phyloP scores from a whole-genome alignment of 2,329 filamentous ascomycete genomes.

The Thyridium curvatum region DNA sequence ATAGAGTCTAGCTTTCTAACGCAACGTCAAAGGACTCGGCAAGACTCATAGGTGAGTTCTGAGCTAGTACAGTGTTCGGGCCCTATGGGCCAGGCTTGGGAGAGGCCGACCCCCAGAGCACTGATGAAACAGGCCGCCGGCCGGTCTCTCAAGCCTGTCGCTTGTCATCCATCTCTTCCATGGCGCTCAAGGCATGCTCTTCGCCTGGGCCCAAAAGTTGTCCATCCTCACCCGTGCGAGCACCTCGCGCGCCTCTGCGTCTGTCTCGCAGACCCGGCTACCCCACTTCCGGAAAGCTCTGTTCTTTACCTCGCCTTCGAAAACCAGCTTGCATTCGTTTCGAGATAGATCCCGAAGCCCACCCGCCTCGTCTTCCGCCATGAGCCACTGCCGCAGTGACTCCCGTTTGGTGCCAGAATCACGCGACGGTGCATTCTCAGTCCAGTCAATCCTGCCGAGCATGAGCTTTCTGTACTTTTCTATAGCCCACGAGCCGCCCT shows the following conservation, averaged over 20 bases:
- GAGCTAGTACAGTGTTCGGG: too few relatives aligned
- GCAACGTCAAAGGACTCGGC: too few relatives aligned
- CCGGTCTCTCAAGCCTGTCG: too few relatives aligned
- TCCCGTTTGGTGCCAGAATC: constrained; percentile 55
- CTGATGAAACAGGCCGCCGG: too few relatives aligned
- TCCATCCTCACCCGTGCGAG: constrained; percentile 82
- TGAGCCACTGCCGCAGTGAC: constrained; percentile 67
- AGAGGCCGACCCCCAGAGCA: too few relatives aligned
- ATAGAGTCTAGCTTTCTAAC: too few relatives aligned
- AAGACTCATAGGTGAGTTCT: too few relatives aligned
- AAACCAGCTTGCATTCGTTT: constrained; percentile 80
- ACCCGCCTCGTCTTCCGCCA: constrained; percentile 71
- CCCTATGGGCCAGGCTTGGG: too few relatives aligned
- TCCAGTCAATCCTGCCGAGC: constrained; percentile 92
- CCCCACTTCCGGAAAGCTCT: constrained; percentile 83
- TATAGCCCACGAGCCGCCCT: constrained; percentile 80
- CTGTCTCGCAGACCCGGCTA: constrained; percentile 86
- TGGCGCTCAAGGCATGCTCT: constrained; percentile 37
- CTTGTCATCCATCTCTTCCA: too few relatives aligned
- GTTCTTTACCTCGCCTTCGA: constrained; percentile 82
- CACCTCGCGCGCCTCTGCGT: constrained; percentile 78
- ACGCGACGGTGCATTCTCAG: constrained; percentile 71
- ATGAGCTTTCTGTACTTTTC: constrained; percentile 87
- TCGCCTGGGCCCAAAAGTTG: constrained; percentile 88
- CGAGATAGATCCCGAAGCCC: constrained; percentile 72